These are phyloP conservation scores for Diversispora eburnea DNA, from an alignment of 192 early-diverging fungal species.

Conservation along the genomic window DNA sequence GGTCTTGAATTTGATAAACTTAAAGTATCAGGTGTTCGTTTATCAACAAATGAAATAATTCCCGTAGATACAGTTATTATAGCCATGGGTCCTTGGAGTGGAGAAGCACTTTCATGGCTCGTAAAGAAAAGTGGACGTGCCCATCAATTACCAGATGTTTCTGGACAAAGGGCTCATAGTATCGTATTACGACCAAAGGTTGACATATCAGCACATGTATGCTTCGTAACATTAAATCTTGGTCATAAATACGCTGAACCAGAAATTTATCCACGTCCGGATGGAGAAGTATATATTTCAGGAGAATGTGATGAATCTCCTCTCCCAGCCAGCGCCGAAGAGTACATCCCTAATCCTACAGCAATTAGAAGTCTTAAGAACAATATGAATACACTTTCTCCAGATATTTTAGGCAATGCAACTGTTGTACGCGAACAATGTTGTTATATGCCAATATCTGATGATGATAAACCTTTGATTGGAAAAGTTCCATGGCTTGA, in stretches of 20 bases:
- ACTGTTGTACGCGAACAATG: conserved; percentile 34
- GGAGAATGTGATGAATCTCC: conserved; percentile 34
- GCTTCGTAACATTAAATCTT: conserved; percentile 36
- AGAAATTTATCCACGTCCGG: conserved; percentile 47
- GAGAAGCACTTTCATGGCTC: conserved; percentile 29
- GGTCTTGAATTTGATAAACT: conserved; percentile 28
- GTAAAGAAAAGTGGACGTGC: conserved; percentile 17
- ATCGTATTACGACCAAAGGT: conserved; percentile 31
- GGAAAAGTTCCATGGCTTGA: conserved; percentile 34
- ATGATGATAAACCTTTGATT: conserved; percentile 37
- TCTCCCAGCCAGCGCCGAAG: conserved; percentile 32
- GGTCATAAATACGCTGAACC: conserved; percentile 35
- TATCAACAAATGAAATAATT: conserved; percentile 31
- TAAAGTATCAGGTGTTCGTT: conserved; percentile 28
- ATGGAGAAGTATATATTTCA: conserved; percentile 48
- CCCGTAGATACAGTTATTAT: conserved; percentile 37
- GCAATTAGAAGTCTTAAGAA: conserved; percentile 29
- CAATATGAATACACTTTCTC: conserved; percentile 31
- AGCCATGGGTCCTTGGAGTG: conserved; percentile 48
- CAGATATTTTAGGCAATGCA: conserved; percentile 25
- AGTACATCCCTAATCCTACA: conserved; percentile 28
- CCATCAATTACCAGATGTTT: conserved; percentile 30
- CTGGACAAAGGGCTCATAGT: conserved; percentile 39
- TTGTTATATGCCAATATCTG: conserved; percentile 43
- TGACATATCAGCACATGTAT: conserved; percentile 33